phyloP scores from a whole-genome alignment of 208 protist species.

The Leishmania tarentolae region DNA sequence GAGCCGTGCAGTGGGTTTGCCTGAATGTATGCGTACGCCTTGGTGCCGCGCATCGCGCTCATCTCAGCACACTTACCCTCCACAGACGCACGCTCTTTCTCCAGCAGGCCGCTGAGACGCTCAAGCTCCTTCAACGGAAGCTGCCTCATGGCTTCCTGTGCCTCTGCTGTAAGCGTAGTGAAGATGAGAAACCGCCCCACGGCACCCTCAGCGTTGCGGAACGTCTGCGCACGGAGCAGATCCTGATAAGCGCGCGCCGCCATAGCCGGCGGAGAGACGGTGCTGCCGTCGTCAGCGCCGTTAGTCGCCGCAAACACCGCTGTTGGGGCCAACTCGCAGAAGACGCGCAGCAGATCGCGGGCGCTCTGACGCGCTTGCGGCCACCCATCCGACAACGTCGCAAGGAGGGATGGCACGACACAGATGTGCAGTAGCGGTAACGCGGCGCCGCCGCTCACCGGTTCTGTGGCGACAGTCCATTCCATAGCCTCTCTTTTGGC shows the following conservation, averaged over 20 bases:
- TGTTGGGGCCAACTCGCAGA: constrained; percentile 39
- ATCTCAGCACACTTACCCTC: constrained; percentile 35
- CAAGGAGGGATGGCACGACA: constrained; percentile 54
- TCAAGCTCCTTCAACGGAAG: constrained; percentile 29
- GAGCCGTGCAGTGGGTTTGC: constrained; percentile 65
- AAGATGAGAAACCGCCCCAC: constrained; percentile 61
- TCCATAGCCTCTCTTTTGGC: not conserved
- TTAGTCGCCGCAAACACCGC: constrained; percentile 30
- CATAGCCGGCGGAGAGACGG: not conserved
- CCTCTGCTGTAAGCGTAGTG: constrained; percentile 13
- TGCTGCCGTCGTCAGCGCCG: not conserved
- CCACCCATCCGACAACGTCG: constrained; percentile 78
- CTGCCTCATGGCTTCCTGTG: constrained; percentile 4
- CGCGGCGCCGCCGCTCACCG: constrained; percentile 2
- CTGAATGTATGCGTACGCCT: constrained; percentile 58
- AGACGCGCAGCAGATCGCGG: constrained; percentile 48
- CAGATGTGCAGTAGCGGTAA: constrained; percentile 28
- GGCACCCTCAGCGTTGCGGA: constrained; percentile 69
- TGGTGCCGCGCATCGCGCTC: constrained; percentile 31
- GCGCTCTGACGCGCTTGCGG: constrained; percentile 55
- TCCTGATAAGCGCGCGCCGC: constrained; percentile 28
- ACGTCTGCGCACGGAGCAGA: constrained; percentile 48
- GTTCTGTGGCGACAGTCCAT: not conserved
- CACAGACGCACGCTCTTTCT: constrained; percentile 27
- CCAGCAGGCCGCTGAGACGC: constrained; percentile 20